These are phyloP conservation scores for Breviolum minutum DNA, from an alignment of 73 alveolate species.

Conservation along the genomic window DNA sequence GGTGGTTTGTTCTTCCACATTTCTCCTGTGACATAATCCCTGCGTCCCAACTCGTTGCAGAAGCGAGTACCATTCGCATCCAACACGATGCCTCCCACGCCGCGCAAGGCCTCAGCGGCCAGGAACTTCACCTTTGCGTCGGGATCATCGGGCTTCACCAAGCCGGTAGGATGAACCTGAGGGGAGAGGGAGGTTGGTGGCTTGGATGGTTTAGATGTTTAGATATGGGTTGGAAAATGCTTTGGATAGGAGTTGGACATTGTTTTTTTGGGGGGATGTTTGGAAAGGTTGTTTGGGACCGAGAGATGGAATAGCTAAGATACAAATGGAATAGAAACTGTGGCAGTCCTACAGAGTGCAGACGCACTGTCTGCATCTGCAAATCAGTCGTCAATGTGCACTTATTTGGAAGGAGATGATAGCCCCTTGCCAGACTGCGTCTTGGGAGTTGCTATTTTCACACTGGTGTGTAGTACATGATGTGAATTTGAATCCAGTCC, in stretches of 20 bases:
- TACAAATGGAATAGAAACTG: too few species aligned
- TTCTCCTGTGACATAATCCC: slow-evolving; percentile 90
- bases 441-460: too few species aligned
- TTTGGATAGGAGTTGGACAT: not conserved
- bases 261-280: not conserved
- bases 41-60: slow-evolving; percentile 97
- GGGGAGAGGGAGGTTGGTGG: not conserved
- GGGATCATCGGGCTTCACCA: slow-evolving; percentile 90
- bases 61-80: slow-evolving; percentile 97
- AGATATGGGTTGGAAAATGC: not conserved
- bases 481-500: too few species aligned
- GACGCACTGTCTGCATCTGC: too few species aligned
- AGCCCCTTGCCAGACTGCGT: too few species aligned
- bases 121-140: slow-evolving; percentile 96
- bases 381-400: too few species aligned
- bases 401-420: too few species aligned
- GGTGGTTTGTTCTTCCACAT: slow-evolving; percentile 87
- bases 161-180: slow-evolving; percentile 63
- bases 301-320: too few species aligned
- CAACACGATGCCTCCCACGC: slow-evolving; percentile 97
- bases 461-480: too few species aligned
- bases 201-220: not conserved
- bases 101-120: slow-evolving; percentile 97
- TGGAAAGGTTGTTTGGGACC: not conserved
- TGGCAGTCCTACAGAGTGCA: too few species aligned